A percentile compares a stretch with the other conserved stretches of the same genome.
phyloP scores from a whole-genome alignment of 1,284 basidiomycete genomes.

The Pisolithus thermaeus region DNA sequence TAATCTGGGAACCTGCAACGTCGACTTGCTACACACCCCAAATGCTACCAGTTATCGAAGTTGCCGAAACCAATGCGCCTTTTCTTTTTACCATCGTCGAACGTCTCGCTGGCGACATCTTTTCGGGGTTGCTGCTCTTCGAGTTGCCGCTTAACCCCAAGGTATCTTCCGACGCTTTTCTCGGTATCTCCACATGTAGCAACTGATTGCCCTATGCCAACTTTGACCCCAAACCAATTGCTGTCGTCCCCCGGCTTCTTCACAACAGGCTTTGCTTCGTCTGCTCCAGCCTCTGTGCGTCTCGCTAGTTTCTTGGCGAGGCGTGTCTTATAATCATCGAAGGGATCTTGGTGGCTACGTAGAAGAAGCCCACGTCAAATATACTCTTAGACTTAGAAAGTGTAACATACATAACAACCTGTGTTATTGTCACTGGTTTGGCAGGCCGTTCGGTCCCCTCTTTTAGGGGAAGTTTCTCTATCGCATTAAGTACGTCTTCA shows the following conservation, averaged over 20 bases:
- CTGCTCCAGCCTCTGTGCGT: slow-evolving; percentile 51
- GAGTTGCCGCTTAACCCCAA: slow-evolving; percentile 48
- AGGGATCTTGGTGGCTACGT: slow-evolving; percentile 75
- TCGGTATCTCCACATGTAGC: slow-evolving; percentile 24
- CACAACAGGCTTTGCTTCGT: slow-evolving; percentile 22
- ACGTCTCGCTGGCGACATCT: slow-evolving; percentile 10
- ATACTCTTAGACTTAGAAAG: not conserved
- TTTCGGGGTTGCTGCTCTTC: slow-evolving; percentile 14
- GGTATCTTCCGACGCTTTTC: slow-evolving; percentile 58
- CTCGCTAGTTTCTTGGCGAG: slow-evolving; percentile 69
- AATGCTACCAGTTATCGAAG: slow-evolving; percentile 63
- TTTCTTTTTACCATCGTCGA: slow-evolving; percentile 62
- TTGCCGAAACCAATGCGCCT: slow-evolving; percentile 75
- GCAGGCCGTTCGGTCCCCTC: slow-evolving; percentile 82
- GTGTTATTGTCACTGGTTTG: slow-evolving; percentile 75
- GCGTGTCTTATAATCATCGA: slow-evolving; percentile 76
- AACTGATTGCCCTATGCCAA: slow-evolving; percentile 41
- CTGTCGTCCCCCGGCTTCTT: slow-evolving; percentile 56
- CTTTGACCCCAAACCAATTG: slow-evolving; percentile 82
- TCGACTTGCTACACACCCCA: not conserved
- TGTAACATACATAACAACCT: slow-evolving; percentile 63
- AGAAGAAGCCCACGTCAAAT: not conserved
- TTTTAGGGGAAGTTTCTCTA: slow-evolving; percentile 80
- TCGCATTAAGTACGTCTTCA: slow-evolving; percentile 79
- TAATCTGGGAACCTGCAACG: slow-evolving; percentile 2